Percentiles rank a stretch among this genome's conserved stretches.
These are phyloP conservation scores for Eucalyptus caleyi DNA, from an alignment of 345 rosid species.

Conservation along the genomic window DNA sequence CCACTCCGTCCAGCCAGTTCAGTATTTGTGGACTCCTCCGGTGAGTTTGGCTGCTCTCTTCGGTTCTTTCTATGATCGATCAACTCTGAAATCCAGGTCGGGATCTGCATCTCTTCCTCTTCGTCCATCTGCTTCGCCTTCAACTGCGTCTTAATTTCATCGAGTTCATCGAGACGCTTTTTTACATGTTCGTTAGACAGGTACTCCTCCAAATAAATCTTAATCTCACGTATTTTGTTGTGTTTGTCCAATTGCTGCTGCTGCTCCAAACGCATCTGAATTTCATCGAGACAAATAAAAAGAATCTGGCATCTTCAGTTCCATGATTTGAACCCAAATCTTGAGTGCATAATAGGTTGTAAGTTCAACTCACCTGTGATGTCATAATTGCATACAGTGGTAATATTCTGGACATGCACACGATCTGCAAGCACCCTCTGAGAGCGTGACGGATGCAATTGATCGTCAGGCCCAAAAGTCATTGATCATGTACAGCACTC, in stretches of 20 bases:
- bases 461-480: background rate
- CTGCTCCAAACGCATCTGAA: background rate
- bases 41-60: constrained; percentile 11
- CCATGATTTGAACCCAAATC: background rate
- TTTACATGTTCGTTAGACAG: background rate
- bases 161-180: background rate
- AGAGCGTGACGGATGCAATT: background rate
- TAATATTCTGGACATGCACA: constrained; percentile 64
- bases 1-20: background rate
- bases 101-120: constrained; percentile 33
- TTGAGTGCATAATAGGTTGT: background rate
- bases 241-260: background rate
- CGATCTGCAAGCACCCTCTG: constrained; percentile 49
- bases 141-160: constrained; percentile 43
- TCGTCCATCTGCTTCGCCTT: constrained; percentile 68
- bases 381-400: constrained; percentile 73
- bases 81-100: constrained; percentile 26
- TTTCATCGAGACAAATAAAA: background rate
- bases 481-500: background rate
- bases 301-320: background rate
- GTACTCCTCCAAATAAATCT: background rate
- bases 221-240: background rate
- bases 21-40: background rate
- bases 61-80: constrained; percentile 20
- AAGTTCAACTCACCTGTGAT: constrained; percentile 37